Conservation (phyloP, 2,329 filamentous ascomycete species). For the Xylaria polymorpha region DNA sequence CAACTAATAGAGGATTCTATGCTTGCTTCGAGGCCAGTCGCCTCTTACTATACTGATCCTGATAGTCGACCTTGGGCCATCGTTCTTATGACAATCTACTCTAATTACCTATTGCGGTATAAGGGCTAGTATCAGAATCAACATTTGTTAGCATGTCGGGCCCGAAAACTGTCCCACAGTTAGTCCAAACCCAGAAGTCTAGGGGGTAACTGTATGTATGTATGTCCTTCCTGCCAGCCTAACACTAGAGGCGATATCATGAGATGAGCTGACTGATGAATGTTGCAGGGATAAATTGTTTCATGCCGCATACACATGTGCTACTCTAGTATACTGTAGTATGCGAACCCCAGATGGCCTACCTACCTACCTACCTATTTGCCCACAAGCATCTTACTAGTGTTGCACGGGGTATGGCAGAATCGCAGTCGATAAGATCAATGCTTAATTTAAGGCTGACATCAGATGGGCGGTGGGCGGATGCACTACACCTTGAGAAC, state of each 20-base stretch:
- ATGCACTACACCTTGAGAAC: background rate
- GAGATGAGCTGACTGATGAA: slow-evolving; percentile 21
- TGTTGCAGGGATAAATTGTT: slow-evolving; percentile 11
- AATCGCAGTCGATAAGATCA: background rate
- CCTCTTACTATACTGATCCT: slow-evolving; percentile 11
- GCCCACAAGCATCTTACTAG: slow-evolving; percentile 20
- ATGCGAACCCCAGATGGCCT: slow-evolving; percentile 17
- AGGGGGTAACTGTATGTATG: background rate
- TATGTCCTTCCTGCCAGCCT: background rate
- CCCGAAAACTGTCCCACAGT: background rate
- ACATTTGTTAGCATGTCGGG: background rate
- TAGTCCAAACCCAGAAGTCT: background rate
- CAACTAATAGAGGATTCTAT: slow-evolving; percentile 10
- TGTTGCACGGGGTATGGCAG: background rate
- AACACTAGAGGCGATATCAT: slow-evolving; percentile 3
- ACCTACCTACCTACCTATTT: too few relatives aligned
- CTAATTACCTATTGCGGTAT: slow-evolving; percentile 8
- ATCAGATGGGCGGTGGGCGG: slow-evolving; percentile 5
- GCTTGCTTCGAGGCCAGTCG: background rate
- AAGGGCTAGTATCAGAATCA: slow-evolving; percentile 7
- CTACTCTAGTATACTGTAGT: background rate
- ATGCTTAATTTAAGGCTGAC: slow-evolving; percentile 18
- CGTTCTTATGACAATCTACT: slow-evolving; percentile 3
- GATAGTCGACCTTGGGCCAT: background rate
- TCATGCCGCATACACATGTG: background rate